Evolutionary conservation across 352 stramenopile genomes (phyloP).

Genomic region (Phytopythium kandeliae): DNA sequence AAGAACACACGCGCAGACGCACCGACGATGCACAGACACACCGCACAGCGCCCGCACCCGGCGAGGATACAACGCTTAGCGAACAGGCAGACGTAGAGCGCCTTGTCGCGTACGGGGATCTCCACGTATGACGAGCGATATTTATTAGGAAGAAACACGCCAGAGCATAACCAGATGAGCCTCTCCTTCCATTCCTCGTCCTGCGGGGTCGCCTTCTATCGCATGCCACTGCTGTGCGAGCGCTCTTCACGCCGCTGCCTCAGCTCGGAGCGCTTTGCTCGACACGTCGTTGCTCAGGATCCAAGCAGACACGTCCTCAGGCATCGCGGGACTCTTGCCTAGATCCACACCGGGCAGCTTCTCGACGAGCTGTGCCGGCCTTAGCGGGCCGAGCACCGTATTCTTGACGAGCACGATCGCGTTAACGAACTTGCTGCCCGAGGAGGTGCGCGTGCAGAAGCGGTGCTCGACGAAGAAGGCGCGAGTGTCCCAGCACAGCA

Average conservation of each 20-base stretch:
- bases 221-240: background rate
- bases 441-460: slow-evolving; percentile 48
- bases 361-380: slow-evolving; percentile 52
- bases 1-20: slow-evolving; percentile 6
- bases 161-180: background rate
- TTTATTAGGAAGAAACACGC: slow-evolving; percentile 23
- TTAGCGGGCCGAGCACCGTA: slow-evolving; percentile 61
- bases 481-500: slow-evolving; percentile 75
- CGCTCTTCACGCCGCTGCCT: slow-evolving; percentile 13
- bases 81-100: slow-evolving; percentile 15
- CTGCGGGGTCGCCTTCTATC: too few relatives aligned
- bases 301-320: slow-evolving; percentile 53
- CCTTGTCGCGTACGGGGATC: slow-evolving; percentile 7
- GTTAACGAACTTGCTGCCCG: slow-evolving; percentile 55
- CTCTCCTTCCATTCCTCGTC: background rate
- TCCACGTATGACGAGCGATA: slow-evolving; percentile 19
- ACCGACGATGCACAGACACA: slow-evolving; percentile 2
- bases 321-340: slow-evolving; percentile 27
- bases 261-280: slow-evolving; percentile 56
- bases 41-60: slow-evolving; percentile 3
- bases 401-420: slow-evolving; percentile 88
- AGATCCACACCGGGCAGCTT: slow-evolving; percentile 33
- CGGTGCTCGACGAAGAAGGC: slow-evolving; percentile 86
- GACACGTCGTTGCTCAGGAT: slow-evolving; percentile 73
- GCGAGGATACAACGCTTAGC: background rate